Conservation (phyloP, 805 yeast genomes). For the Cyberlindnera petersonii region DNA sequence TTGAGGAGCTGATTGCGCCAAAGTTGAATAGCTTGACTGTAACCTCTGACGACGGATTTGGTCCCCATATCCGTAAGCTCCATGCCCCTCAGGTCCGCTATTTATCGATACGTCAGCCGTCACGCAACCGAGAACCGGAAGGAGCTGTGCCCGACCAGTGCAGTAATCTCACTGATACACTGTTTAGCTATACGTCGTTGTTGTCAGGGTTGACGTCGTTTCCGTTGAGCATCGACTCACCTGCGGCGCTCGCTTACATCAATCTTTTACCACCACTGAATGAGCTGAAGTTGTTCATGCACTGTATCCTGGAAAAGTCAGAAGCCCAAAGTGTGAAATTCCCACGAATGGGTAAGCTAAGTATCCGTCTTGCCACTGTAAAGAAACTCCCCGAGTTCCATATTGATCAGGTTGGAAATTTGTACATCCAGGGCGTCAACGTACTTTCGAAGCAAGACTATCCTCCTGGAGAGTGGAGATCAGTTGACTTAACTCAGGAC, state of each 20-base stretch:
- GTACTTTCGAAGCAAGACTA: no score
- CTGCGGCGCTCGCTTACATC: slow-evolving; percentile 1
- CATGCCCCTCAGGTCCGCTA: no score
- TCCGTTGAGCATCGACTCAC: neutral
- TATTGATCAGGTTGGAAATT: slow-evolving; percentile 5
- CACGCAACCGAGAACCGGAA: slow-evolving; percentile 3
- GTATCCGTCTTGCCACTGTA: neutral
- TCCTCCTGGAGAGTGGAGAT: no score
- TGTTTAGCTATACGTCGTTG: slow-evolving; percentile 1
- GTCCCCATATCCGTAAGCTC: slow-evolving; percentile 5
- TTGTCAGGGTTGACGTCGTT: slow-evolving; percentile 4
- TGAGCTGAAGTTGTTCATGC: neutral
- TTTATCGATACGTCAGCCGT: neutral
- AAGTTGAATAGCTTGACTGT: slow-evolving; percentile 1
- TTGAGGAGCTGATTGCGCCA: slow-evolving; percentile 6
- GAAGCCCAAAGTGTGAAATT: slow-evolving; percentile 1
- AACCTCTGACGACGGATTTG: slow-evolving; percentile 1
- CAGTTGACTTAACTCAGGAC: no score
- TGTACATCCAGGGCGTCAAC: slow-evolving; percentile 1
- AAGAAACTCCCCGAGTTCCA: slow-evolving; percentile 9
- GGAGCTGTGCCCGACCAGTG: slow-evolving; percentile 6
- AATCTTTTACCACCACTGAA: slow-evolving; percentile 1
- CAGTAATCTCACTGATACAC: neutral
- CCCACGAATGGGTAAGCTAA: slow-evolving; percentile 6
- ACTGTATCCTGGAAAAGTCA: neutral